phyloP scores from a whole-genome alignment of 2,329 filamentous ascomycete genomes.

The Cordyceps fumosorosea region DNA sequence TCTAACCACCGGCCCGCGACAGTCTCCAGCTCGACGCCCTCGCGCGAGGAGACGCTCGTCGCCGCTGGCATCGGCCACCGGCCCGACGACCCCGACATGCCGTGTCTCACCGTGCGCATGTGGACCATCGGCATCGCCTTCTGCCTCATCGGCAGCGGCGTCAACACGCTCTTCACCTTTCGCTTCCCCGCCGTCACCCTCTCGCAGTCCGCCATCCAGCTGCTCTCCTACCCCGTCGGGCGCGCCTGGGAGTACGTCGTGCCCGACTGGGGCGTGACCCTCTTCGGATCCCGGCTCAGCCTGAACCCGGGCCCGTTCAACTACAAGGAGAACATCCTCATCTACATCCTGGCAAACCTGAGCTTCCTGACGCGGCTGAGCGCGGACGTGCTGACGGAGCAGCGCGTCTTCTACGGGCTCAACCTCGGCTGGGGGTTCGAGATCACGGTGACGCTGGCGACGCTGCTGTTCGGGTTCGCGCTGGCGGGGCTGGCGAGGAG shows the following conservation, averaged over 20 bases:
- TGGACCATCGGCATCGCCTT: slow-evolving; percentile 33
- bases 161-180: slow-evolving; percentile 37
- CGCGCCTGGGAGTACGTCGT: slow-evolving; percentile 29
- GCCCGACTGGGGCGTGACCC: slow-evolving; percentile 24
- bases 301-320: slow-evolving; percentile 36
- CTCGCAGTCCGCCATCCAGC: slow-evolving; percentile 31
- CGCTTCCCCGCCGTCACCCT: slow-evolving; percentile 26
- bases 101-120: slow-evolving; percentile 32
- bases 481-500: slow-evolving; percentile 39
- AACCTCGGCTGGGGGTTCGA: slow-evolving; percentile 42
- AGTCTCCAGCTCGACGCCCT: slow-evolving; percentile 9
- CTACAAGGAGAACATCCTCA: slow-evolving; percentile 44
- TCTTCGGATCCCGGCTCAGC: slow-evolving; percentile 21
- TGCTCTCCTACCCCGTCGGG: slow-evolving; percentile 38
- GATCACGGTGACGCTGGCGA: slow-evolving; percentile 40
- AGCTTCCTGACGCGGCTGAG: slow-evolving; percentile 35
- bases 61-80: slow-evolving; percentile 26
- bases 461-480: slow-evolving; percentile 46
- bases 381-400: slow-evolving; percentile 28
- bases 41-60: slow-evolving; percentile 21
- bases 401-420: slow-evolving; percentile 36
- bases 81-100: slow-evolving; percentile 22
- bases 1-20: too few relatives aligned
- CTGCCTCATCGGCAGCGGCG: slow-evolving; percentile 29
- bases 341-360: slow-evolving; percentile 50